Evolutionary conservation across 495 filamentous ascomycete genomes (phyloP).

Genomic region (Hyaloscypha bicolor): DNA sequence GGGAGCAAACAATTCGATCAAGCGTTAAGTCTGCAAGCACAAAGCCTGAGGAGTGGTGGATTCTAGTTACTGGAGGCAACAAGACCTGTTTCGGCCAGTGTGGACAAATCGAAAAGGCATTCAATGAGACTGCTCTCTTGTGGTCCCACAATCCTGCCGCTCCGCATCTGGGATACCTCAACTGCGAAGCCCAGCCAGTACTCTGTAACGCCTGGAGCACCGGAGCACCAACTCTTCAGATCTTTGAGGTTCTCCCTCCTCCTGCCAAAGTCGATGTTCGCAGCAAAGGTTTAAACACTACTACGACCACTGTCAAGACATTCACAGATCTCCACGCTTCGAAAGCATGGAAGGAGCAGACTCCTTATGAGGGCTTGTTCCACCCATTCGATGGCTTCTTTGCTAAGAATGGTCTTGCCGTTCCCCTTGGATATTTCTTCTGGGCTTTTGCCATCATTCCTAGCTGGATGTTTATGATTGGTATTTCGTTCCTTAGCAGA

Average conservation of each 20-base stretch:
- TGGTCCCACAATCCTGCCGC: slow-evolving; percentile 66
- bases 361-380: slow-evolving; percentile 69
- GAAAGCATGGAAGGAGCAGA: slow-evolving; percentile 58
- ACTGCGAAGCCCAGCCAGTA: slow-evolving; percentile 78
- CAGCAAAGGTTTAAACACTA: slow-evolving; percentile 64
- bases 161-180: slow-evolving; percentile 70
- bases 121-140: slow-evolving; percentile 64
- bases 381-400: slow-evolving; percentile 80
- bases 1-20: slow-evolving; percentile 64
- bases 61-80: slow-evolving; percentile 82
- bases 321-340: slow-evolving; percentile 65
- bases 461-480: slow-evolving; percentile 72
- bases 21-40: slow-evolving; percentile 57
- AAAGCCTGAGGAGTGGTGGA: slow-evolving; percentile 74
- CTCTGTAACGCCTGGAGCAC: slow-evolving; percentile 85
- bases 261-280: slow-evolving; percentile 63
- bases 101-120: slow-evolving; percentile 46
- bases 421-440: slow-evolving; percentile 71
- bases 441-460: slow-evolving; percentile 66
- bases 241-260: slow-evolving; percentile 61
- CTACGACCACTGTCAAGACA: slow-evolving; percentile 62
- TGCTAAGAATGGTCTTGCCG: slow-evolving; percentile 62
- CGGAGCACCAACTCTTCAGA: slow-evolving; percentile 69
- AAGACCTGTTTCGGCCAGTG: slow-evolving; percentile 78
- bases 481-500: slow-evolving; percentile 78